Evolutionary conservation across 352 stramenopile species (phyloP), one percentile per base, ranked within the genome.

Genomic region (Pythium aristosporum): DNA sequence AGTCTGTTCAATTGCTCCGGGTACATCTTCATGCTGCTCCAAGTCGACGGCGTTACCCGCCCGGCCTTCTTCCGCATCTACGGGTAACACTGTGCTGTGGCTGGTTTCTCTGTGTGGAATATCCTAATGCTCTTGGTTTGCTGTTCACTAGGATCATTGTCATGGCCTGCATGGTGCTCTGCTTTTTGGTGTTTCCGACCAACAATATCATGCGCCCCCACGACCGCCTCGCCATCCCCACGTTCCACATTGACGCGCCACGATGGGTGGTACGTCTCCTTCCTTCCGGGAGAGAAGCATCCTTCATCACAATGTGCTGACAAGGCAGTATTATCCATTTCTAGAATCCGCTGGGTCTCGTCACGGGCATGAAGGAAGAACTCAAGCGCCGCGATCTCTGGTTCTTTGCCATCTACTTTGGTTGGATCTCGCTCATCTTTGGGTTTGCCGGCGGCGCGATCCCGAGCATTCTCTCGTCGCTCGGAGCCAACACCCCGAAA

Each of bases 1-100:
- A 94, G 85, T 43, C 65, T 94, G 43, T 94, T 94, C 61, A 94
- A 94, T 50, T 91, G 83, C 25, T 94, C 83, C 5, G 83, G 85
- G 2, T 94, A 92, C 55, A 63, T 94, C n/a, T 94, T 91, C 63
- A 92, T 94, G 85, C 59, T 89, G 18, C 74, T 94, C 34, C 73
- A 88, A 61, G 39, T 86, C n/a, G 66, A 78, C 21, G 72, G 70
- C 9, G 64, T 91, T 42, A 76, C 73, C 9, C 78, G 82, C 1
- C 32, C 46, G 15, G 49, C 46, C 1, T 92, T 94, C 65, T 94
- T 94, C 41, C 64, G 61, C 5, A 44, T 60, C 3, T 92, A 91
- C 56, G 75, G 80, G 85, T 94, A 80, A 30, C 25, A 30, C 25
- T 30, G 3, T 5, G 3, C 25, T 30, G 25, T 30, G 25, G 25